Percentiles rank a stretch among this genome's conserved stretches.
phyloP scores from a whole-genome alignment of 495 filamentous ascomycete species.

The Recurvomyces mirabilis region DNA sequence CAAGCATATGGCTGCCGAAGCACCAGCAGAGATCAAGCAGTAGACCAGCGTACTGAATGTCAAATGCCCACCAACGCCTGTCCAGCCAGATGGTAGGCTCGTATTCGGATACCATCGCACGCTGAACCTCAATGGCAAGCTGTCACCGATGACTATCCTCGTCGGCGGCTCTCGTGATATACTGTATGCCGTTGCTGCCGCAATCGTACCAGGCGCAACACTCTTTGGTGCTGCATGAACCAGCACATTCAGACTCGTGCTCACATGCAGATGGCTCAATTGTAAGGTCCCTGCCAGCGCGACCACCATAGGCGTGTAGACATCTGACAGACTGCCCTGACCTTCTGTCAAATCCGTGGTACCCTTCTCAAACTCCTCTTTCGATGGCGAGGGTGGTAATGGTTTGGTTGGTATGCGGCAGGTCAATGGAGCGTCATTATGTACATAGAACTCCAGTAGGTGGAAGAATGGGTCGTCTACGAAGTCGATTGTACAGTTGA shows the following conservation, averaged over 20 bases:
- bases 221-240: conserved; percentile 54
- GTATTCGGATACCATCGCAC: conserved; percentile 80
- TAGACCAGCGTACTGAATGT: conserved; percentile 58
- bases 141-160: conserved; percentile 76
- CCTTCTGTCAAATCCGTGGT: conserved; percentile 17
- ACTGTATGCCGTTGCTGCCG: conserved; percentile 75
- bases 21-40: conserved; percentile 45
- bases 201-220: conserved; percentile 55
- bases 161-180: conserved; percentile 46
- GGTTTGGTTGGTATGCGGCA: conserved; percentile 83
- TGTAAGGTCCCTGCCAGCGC: conserved; percentile 83
- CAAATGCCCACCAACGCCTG: conserved; percentile 54
- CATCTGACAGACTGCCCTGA: conserved; percentile 25
- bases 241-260: conserved; percentile 76
- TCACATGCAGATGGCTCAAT: conserved; percentile 79
- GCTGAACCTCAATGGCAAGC: conserved; percentile 65
- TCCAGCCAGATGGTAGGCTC: conserved; percentile 42
- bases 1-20: conserved; percentile 41
- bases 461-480: conserved; percentile 88
- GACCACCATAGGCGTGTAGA: conserved; percentile 62
- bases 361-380: conserved; percentile 14
- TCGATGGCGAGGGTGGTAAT: conserved; percentile 26
- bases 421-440: conserved; percentile 85
- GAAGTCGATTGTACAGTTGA: conserved; percentile 84
- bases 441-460: conserved; percentile 96